Conservation (phyloP, 805 yeast species). For the Kodamaea fukazawae region DNA sequence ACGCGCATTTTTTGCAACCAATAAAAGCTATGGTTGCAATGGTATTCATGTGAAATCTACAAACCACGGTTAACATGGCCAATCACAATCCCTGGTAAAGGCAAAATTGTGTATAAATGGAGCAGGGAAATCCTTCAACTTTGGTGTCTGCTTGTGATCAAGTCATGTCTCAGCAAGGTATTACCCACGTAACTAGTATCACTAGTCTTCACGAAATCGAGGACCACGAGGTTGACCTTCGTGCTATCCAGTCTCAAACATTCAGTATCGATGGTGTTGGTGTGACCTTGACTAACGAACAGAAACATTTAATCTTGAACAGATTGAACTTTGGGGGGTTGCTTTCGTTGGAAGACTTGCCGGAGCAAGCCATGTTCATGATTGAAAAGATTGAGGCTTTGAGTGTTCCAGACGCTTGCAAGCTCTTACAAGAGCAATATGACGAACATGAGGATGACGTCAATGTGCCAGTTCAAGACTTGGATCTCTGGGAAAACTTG, state of each 20-base stretch:
- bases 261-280: constrained; percentile 25
- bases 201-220: not conserved
- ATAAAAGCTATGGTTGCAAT: too few relatives aligned
- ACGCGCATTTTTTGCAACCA: too few relatives aligned
- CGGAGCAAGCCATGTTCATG: constrained; percentile 27
- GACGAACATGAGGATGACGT: constrained; percentile 46
- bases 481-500: constrained; percentile 27
- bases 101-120: too few relatives aligned
- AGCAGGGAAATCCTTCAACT: too few relatives aligned
- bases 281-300: constrained; percentile 20
- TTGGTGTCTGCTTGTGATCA: too few relatives aligned
- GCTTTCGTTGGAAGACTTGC: constrained; percentile 29
- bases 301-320: constrained; percentile 27
- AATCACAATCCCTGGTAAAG: too few relatives aligned
- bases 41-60: too few relatives aligned
- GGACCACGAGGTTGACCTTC: constrained; percentile 13
- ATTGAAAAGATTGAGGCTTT: constrained; percentile 28
- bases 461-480: constrained; percentile 41
- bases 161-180: too few relatives aligned
- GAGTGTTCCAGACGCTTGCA: constrained; percentile 36
- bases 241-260: constrained; percentile 21
- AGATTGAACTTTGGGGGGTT: constrained; percentile 26
- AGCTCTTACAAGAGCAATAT: constrained; percentile 37
- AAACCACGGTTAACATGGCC: too few relatives aligned
- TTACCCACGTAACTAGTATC: too few relatives aligned